Conservation (phyloP, 78 protist species). For the Ministeria vibrans region DNA sequence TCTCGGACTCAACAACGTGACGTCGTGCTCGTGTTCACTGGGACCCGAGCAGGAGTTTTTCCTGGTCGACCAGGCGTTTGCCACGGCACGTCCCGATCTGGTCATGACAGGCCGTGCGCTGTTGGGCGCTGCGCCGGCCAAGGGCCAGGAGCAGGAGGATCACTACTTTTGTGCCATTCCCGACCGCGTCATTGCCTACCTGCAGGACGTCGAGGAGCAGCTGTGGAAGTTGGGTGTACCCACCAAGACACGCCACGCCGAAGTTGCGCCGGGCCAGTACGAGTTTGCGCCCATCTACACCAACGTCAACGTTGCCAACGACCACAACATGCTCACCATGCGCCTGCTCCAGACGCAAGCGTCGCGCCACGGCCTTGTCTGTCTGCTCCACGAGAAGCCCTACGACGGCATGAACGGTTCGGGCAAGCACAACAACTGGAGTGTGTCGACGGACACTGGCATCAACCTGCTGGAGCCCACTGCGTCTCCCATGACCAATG, state of each 20-base stretch:
- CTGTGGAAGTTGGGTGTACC: slow-evolving; percentile 82
- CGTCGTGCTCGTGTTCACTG: slow-evolving; percentile 28
- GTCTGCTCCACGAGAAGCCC: slow-evolving; percentile 89
- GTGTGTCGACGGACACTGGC: slow-evolving; percentile 43
- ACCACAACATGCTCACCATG: slow-evolving; percentile 85
- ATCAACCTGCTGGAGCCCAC: slow-evolving; percentile 65
- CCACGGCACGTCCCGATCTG: slow-evolving; percentile 73
- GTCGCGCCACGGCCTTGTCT: slow-evolving; percentile 48
- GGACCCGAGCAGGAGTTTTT: slow-evolving; percentile 90
- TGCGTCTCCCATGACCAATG: slow-evolving; percentile 30
- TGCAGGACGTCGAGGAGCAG: slow-evolving; percentile 57
- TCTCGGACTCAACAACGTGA: background rate
- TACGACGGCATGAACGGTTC: slow-evolving; percentile 82
- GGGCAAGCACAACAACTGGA: slow-evolving; percentile 86
- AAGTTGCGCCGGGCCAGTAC: slow-evolving; percentile 92
- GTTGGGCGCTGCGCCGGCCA: slow-evolving; percentile 65
- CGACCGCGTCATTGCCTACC: slow-evolving; percentile 26
- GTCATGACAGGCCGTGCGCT: slow-evolving; percentile 63
- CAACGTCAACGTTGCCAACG: slow-evolving; percentile 54
- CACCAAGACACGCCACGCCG: slow-evolving; percentile 76
- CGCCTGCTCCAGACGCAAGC: slow-evolving; percentile 48
- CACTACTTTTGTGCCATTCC: slow-evolving; percentile 73
- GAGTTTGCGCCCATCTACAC: slow-evolving; percentile 85
- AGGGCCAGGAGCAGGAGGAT: slow-evolving; percentile 84
- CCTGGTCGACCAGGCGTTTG: slow-evolving; percentile 67